A percentile compares a stretch with the other conserved stretches of the same genome.
phyloP scores from a whole-genome alignment of 257 asterid species.

The Solanum chmielewskii region DNA sequence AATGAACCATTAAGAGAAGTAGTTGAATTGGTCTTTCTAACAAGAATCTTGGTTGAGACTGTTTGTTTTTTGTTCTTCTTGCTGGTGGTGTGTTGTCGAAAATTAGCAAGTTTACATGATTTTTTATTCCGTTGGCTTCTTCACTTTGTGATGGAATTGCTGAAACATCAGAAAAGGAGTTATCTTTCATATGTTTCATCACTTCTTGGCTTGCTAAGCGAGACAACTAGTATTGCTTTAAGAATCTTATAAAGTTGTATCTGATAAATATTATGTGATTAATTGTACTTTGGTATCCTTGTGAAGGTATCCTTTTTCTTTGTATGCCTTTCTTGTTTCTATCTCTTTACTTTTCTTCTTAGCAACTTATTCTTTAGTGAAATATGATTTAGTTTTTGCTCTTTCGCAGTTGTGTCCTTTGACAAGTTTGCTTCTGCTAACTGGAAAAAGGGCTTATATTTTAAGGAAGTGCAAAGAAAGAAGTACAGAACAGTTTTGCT shows the following conservation, averaged over 20 bases:
- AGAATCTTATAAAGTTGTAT: slow-evolving; percentile 16
- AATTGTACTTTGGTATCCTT: slow-evolving; percentile 38
- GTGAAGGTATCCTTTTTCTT: slow-evolving; percentile 31
- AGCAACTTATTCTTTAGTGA: slow-evolving; percentile 8
- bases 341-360: slow-evolving; percentile 8
- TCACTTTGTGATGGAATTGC: neutral
- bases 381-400: neutral
- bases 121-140: neutral
- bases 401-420: slow-evolving; percentile 21
- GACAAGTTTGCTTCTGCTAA: slow-evolving; percentile 4
- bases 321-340: slow-evolving; percentile 21
- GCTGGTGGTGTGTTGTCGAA: neutral
- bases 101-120: neutral
- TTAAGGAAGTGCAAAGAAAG: slow-evolving; percentile 1
- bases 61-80: neutral
- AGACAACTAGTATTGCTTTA: neutral
- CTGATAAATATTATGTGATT: slow-evolving; percentile 19
- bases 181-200: neutral
- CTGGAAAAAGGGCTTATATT: neutral
- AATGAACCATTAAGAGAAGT: neutral
- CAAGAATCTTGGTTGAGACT: neutral
- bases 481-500: slow-evolving; percentile 1
- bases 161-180: neutral
- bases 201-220: neutral
- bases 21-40: neutral